Base-by-base conservation (phyloP, 305 asterid species). In the Fraxinus velutina region DNA sequence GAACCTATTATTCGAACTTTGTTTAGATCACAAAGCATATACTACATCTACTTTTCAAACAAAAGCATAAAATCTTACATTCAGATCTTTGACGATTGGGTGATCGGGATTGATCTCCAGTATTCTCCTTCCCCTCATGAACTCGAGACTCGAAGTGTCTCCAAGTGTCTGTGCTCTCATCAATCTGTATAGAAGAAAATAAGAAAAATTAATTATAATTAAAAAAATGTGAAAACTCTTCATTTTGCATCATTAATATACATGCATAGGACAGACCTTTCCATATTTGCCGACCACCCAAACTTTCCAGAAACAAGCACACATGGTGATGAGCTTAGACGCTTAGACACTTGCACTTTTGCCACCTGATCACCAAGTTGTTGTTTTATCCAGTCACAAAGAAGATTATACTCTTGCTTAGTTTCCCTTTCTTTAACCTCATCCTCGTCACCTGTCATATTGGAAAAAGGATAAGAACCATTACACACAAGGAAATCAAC, bases 211-310 rank as follows among this genome's bases (percentile, higher is more conserved):
- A 33, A 77, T 27, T 32, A 34, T 34, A 78, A 78, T 32, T 64
- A 32, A 44, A 3, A 47, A 44, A 82, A 83, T 42, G 34, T 27
- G 30, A 34, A 24, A 55, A 34, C 22, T 30, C 13, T 15, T 17
- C 73, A 9, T 74, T 76, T 80, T 24, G 5, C 30, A 62, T 55
- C 73, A 36, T 42, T 4, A 10, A 55, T 32, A 29, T 27, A n/a
- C 32, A 24, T 17, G 15, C 8, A 74, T 34, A 34, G 39, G 39
- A 34, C 85, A 4, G 19, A 92, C 99, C 99, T 94, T 90, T 94
- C 98, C 98, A 96, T 96, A 88, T 96, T 96, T 37, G 98, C 99
- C 2, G 99, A 96, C 99, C 99, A 96, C 12, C 99, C 98, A 22
- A 96, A 96, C 89, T 96, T 96, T 79, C 98, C 98, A n/a, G 99